These are phyloP conservation scores for Salix arbutifolia DNA, from an alignment of 345 rosid genomes.

Conservation along the genomic window DNA sequence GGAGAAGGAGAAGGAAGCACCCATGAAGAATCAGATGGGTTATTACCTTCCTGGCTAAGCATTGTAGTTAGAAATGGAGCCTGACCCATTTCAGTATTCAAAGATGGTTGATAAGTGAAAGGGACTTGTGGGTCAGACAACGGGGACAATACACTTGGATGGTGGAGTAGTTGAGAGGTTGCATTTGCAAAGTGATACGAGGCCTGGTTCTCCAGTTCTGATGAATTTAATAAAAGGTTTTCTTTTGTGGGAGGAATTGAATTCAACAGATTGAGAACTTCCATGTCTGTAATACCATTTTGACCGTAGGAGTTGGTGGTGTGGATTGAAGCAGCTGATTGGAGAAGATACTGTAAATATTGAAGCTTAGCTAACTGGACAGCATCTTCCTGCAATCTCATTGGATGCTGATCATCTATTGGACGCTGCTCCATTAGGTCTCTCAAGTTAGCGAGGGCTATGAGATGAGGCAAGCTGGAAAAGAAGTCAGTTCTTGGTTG, in stretches of 20 bases:
- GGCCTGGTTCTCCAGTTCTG: constrained; percentile 18
- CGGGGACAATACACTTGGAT: constrained; percentile 32
- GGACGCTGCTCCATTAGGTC: constrained; percentile 36
- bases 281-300: constrained; percentile 37
- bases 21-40: constrained; percentile 28
- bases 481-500: constrained; percentile 62
- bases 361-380: constrained; percentile 47
- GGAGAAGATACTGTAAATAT: constrained; percentile 40
- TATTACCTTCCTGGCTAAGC: constrained; percentile 18
- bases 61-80: constrained; percentile 16
- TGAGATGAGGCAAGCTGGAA: constrained; percentile 49
- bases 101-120: constrained; percentile 46
- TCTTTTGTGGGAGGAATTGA: constrained; percentile 14
- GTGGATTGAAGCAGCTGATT: constrained; percentile 28
- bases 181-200: constrained; percentile 27
- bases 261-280: constrained; percentile 27
- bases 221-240: constrained; percentile 17
- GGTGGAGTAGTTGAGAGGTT: constrained; percentile 49
- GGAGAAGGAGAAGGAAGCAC: constrained; percentile 21
- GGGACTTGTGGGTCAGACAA: constrained; percentile 46
- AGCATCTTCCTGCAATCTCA: constrained; percentile 53
- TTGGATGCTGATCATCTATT: constrained; percentile 40
- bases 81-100: constrained; percentile 34
- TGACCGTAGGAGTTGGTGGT: constrained; percentile 10
- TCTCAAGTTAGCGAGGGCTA: constrained; percentile 53